Evolutionary conservation across 768 basidiomycete species (phyloP), one percentile per base, ranked within the genome.

Genomic region (Hysterangium stoloniferum): DNA sequence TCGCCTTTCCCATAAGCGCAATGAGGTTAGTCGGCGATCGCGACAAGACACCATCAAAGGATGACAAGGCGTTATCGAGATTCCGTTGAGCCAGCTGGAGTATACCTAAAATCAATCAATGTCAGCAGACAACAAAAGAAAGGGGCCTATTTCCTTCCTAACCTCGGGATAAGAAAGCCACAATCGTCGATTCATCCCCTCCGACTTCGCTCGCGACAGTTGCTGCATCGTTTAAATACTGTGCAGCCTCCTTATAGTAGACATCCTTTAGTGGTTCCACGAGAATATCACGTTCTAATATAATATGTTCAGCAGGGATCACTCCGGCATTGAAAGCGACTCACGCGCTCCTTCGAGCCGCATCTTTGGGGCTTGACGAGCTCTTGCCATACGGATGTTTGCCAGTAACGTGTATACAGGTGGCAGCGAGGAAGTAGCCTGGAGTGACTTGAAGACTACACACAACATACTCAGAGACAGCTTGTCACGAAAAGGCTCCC

Each of bases 1-100:
- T 78, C 1, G 87, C 95, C 71, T 94, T 91, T 48, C 92, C 93
- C 7, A 92, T 72, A 4, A 95, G 70, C 0, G 94, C 93, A 31
- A 94, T 79, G 4, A 96, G 62, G 61, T 98, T 95, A 15, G 83
- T 88, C 0, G 93, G 87, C 59, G 86, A 86, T 55, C 79, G 73
- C 2, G 71, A 70, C 7, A 97, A 72, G 8, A 95, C 82, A 22
- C 76, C 76, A 12, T 95, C 88, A 58, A 96, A 94, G 1, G 84
- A 79, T 17, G 81, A 76, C 57, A 84, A 67, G 0, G 94, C 93
- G 53, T 89, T 83, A 32, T 93, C 84, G 72, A 91, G 79, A 13
- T 82, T 77, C 19, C 87, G 78, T 4, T 78, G 82, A 1, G 89
- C 84, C 17, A 97, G 71, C 63, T 86, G 82, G 49, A 92, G 78